A percentile compares a stretch with the other conserved stretches of the same genome.
Evolutionary conservation across 768 basidiomycete species (phyloP).

Genomic region (Russula dissimulans): DNA sequence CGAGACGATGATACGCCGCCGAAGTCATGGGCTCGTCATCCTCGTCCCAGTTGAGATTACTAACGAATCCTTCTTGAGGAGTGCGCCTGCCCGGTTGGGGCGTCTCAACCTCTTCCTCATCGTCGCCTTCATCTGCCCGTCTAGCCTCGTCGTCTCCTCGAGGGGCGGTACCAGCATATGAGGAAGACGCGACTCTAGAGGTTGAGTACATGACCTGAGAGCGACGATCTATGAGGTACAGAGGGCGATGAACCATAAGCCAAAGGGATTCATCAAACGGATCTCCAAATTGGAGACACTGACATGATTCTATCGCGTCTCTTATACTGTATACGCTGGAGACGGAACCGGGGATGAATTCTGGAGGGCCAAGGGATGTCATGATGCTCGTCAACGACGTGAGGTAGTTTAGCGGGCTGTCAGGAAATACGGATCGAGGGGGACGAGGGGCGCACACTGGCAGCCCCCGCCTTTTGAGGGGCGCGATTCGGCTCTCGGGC

Average conservation of each 20-base stretch:
- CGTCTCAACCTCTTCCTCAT: slow-evolving; percentile 4
- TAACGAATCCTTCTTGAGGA: not conserved
- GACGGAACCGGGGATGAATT: slow-evolving; percentile 10
- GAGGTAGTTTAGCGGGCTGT: not conserved
- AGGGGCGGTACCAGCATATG: not conserved
- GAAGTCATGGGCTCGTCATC: not conserved
- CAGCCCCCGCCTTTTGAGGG: not conserved
- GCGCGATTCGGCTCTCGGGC: slow-evolving; percentile 1
- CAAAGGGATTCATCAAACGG: not conserved
- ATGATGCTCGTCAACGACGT: slow-evolving; percentile 5
- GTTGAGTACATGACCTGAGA: slow-evolving; percentile 8
- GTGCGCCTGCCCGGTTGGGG: not conserved
- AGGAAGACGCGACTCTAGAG: not conserved
- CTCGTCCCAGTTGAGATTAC: slow-evolving; percentile 2
- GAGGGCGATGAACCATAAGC: not conserved
- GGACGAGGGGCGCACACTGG: not conserved
- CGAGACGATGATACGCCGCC: not conserved
- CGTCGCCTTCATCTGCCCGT: not conserved
- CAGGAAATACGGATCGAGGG: too few species aligned
- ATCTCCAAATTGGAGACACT: not conserved
- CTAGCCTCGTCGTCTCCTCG: not conserved
- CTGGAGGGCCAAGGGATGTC: not conserved
- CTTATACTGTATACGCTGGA: slow-evolving; percentile 13
- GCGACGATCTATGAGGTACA: slow-evolving; percentile 14
- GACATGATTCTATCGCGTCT: slow-evolving; percentile 13